Evolutionary conservation across 768 basidiomycete genomes (phyloP).

Genomic region (Thelephora aurantiotincta): DNA sequence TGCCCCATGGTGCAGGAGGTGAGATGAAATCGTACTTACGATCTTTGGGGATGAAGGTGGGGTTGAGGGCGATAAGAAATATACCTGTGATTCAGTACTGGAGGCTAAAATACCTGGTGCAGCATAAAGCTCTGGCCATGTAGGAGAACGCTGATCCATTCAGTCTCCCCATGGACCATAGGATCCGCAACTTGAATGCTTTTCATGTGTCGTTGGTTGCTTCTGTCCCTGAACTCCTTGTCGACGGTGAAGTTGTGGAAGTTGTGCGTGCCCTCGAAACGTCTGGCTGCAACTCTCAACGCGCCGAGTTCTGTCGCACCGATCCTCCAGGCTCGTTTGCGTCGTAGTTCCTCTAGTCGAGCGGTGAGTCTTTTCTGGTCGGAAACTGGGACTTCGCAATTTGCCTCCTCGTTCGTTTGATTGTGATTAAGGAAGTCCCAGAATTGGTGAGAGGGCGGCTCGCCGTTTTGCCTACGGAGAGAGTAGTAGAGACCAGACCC

Average conservation of each 20-base stretch:
- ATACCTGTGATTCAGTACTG: not conserved
- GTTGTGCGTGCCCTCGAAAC: slow-evolving; percentile 84
- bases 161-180: slow-evolving; percentile 78
- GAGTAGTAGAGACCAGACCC: slow-evolving; percentile 42
- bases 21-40: slow-evolving; percentile 1
- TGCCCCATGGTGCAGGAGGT: not conserved
- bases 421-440: slow-evolving; percentile 26
- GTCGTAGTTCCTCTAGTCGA: slow-evolving; percentile 31
- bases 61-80: not conserved
- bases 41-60: not conserved
- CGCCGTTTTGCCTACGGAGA: slow-evolving; percentile 20
- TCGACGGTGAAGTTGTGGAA: slow-evolving; percentile 97
- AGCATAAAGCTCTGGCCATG: slow-evolving; percentile 99
- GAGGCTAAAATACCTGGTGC: slow-evolving; percentile 73
- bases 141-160: slow-evolving; percentile 88
- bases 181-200: slow-evolving; percentile 78
- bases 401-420: no score
- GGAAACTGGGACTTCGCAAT: slow-evolving; percentile 8
- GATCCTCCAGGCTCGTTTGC: slow-evolving; percentile 64
- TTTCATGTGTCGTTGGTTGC: slow-evolving; percentile 80
- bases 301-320: slow-evolving; percentile 33
- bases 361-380: slow-evolving; percentile 27
- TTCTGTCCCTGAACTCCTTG: slow-evolving; percentile 70
- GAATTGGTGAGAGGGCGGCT: slow-evolving; percentile 35
- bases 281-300: slow-evolving; percentile 41